Evolutionary conservation across 2,329 filamentous ascomycete species (phyloP), one percentile per base, ranked within the genome.

Genomic region (Cladosporium sp.): DNA sequence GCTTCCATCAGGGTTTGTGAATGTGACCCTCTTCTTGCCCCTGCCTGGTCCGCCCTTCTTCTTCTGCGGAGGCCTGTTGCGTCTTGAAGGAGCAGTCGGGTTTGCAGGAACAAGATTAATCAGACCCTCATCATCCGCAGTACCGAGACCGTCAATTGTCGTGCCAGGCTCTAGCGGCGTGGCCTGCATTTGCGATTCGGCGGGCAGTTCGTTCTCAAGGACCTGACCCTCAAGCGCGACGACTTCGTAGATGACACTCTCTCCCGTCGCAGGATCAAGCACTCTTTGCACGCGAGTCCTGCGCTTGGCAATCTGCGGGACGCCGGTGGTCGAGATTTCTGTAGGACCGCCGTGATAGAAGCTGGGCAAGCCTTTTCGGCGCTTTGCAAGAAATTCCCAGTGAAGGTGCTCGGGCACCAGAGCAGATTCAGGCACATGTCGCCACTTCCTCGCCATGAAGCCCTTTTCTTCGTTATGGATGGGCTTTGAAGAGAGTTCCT

Each of bases 241-340:
- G 7, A 93, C 83, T 61, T 94, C 88, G 66, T 93, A 89, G 2
- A 92, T 84, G 53, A 87, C 88, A 8, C 88, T 78, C 59, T 92
- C 92, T 19, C 91, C 91, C 19, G 76, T 78, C 1, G 82, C 81
- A 4, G 85, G 83, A 63, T 95, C 88, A 7, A 51, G 20, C 9
- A 85, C 73, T 57, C 85, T 83, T 59, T 86, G 82, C 47, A 96
- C 87, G 18, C 86, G 93, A 0, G 87, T 88, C 61, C 86, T 86
- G 7, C 87, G 84, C 22, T 43, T 43, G 27, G 47, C 39, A 9
- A 30, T 41, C 42, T 45, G 40, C 18, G 49, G 18, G 60, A 93
- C 87, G 3, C 81, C 53, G 2, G 61, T 60, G 7, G 54, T 39
- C 16, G 54, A 54, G 16, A 49, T 56, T 27, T 59, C 58, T 7